Evolutionary conservation across 371 early-diverging fungal genomes (phyloP).

Genomic region (Mucor racemosus): DNA sequence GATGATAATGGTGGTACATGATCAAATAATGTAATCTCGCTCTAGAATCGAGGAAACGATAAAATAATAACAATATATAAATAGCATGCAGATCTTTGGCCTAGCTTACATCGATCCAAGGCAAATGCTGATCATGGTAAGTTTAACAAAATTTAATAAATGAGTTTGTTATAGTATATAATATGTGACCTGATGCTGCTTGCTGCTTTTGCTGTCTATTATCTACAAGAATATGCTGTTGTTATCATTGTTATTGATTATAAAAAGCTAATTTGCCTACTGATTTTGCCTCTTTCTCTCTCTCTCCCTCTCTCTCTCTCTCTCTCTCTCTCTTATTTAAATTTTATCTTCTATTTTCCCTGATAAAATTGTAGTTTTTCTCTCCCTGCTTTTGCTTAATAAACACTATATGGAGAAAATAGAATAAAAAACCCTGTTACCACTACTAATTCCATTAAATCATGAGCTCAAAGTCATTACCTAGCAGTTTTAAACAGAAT

Average conservation of each 20-base stretch:
- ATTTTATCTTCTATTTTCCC: neutral
- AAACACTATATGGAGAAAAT: neutral
- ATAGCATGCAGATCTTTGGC: slow-evolving; percentile 3
- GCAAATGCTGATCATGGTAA: slow-evolving; percentile 21
- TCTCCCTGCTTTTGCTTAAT: neutral
- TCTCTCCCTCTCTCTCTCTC: slow-evolving; percentile 3
- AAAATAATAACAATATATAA: neutral
- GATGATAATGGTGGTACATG: neutral
- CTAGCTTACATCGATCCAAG: slow-evolving; percentile 1
- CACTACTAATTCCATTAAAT: neutral
- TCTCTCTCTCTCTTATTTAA: slow-evolving; percentile 4
- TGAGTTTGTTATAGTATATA: neutral
- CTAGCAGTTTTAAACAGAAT: slow-evolving; percentile 12
- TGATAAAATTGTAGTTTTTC: neutral
- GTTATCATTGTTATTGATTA: neutral
- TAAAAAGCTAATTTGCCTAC: slow-evolving; percentile 1
- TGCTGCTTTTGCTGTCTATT: neutral
- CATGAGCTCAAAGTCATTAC: slow-evolving; percentile 14
- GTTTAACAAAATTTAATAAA: slow-evolving; percentile 10
- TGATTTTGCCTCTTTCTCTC: neutral
- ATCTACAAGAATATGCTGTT: neutral
- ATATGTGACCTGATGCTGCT: neutral
- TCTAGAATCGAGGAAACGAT: neutral
- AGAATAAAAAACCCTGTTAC: neutral
- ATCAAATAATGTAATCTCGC: neutral